Evolutionary conservation across 108 stramenopile genomes (phyloP).

Genomic region (Cyclotella choctawhatcheeana): DNA sequence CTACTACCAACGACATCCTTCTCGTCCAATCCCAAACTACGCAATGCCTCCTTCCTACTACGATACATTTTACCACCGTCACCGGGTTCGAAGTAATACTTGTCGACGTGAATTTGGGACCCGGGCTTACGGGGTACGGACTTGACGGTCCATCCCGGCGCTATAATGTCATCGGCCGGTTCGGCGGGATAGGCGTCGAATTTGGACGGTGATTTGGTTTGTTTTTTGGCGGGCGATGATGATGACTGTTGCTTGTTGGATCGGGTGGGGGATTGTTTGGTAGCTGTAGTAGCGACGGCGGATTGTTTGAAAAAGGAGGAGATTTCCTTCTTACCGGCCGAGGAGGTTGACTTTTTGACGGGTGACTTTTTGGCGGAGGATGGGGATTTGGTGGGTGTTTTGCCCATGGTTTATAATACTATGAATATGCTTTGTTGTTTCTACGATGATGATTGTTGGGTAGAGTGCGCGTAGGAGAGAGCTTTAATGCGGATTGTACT

Average conservation of each 20-base stretch:
- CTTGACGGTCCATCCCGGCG: slow-evolving; percentile 16
- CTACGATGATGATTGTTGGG: no score
- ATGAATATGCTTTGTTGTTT: no score
- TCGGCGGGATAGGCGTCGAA: not conserved
- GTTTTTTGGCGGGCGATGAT: not conserved
- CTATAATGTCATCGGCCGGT: slow-evolving; percentile 1
- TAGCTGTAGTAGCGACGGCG: no score
- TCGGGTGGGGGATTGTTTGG: not conserved
- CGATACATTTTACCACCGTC: slow-evolving; percentile 2
- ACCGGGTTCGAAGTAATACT: slow-evolving; percentile 9
- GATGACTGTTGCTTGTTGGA: not conserved
- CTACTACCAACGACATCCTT: not conserved
- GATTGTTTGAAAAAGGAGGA: not conserved
- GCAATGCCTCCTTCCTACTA: slow-evolving; percentile 3
- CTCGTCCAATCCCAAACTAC: not conserved
- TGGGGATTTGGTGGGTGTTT: slow-evolving; percentile 4
- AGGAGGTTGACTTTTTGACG: not conserved
- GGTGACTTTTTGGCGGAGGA: not conserved
- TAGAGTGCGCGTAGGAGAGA: no score
- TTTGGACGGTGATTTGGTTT: not conserved
- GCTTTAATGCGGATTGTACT: no score
- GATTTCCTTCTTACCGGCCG: not conserved
- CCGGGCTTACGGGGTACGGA: slow-evolving; percentile 5
- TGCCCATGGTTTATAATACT: slow-evolving; percentile 3
- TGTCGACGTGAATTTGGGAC: not conserved